Conservation (phyloP, 2,329 filamentous ascomycete species). For the Stagonosporopsis rhizophila region DNA sequence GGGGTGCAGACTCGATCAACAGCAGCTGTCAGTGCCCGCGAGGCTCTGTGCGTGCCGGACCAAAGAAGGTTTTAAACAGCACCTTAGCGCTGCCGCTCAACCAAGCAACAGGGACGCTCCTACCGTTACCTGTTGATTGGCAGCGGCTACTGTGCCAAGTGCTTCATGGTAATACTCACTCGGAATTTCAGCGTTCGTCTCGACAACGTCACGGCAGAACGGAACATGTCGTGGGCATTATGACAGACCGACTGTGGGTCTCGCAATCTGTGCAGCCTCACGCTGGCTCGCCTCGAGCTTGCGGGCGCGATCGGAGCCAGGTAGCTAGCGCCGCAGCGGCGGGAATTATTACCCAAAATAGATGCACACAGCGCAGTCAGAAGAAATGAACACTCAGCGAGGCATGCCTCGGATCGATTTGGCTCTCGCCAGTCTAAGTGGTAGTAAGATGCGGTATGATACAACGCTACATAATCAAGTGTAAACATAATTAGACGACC, state of each 20-base stretch:
- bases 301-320: conserved; percentile 13
- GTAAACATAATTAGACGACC: conserved; percentile 39
- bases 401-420: conserved; percentile 1
- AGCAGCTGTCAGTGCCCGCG: conserved; percentile 18
- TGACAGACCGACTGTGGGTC: conserved; percentile 13
- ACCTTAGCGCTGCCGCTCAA: conserved; percentile 27
- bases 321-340: neutral
- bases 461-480: conserved; percentile 33
- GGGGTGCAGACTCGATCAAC: conserved; percentile 19
- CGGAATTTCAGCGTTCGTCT: neutral
- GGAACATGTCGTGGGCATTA: neutral
- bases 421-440: conserved; percentile 10
- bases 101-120: conserved; percentile 18
- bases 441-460: conserved; percentile 32
- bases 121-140: conserved; percentile 2
- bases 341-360: neutral
- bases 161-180: neutral
- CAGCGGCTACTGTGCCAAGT: neutral
- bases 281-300: conserved; percentile 11
- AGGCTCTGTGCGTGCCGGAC: conserved; percentile 29
- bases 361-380: neutral
- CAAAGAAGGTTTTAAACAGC: conserved; percentile 23
- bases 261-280: neutral
- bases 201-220: conserved; percentile 6
- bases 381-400: conserved; percentile 3